Evolutionary conservation across 306 rosid species (phyloP).

Genomic region (Malus sieversii): DNA sequence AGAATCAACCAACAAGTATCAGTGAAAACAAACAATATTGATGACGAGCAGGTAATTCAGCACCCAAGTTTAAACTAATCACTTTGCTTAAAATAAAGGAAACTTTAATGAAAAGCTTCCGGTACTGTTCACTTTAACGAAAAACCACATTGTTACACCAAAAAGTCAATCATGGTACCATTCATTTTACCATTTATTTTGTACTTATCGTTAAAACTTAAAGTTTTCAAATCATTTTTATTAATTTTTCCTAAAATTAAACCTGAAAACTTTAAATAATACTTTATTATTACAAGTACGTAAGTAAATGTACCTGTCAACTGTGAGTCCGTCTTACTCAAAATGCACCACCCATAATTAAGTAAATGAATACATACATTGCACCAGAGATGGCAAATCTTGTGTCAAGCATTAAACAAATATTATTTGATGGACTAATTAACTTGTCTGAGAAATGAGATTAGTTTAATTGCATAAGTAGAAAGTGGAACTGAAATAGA

Average conservation of each 20-base stretch:
- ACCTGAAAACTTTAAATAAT: constrained; percentile 14
- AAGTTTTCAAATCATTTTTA: no score
- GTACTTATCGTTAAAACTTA: no score
- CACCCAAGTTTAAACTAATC: constrained; percentile 12
- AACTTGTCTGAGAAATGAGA: neutral
- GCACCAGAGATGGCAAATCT: constrained; percentile 24
- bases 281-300: constrained; percentile 30
- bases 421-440: neutral
- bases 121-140: no score
- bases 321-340: constrained; percentile 27
- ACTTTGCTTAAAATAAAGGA: neutral
- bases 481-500: constrained; percentile 8
- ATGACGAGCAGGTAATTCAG: constrained; percentile 16
- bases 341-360: constrained; percentile 30
- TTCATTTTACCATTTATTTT: no score
- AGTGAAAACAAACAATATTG: constrained; percentile 5
- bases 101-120: no score
- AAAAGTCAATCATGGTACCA: no score
- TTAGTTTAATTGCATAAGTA: constrained; percentile 4
- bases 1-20: neutral
- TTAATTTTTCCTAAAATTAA: neutral
- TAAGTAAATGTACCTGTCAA: constrained; percentile 31
- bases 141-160: no score
- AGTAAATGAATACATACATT: constrained; percentile 14
- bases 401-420: constrained; percentile 9